A percentile compares a stretch with the other conserved stretches of the same genome.
These are phyloP conservation scores for Sugiyamaella sp. DNA, from an alignment of 1,139 yeast genomes.

Conservation along the genomic window DNA sequence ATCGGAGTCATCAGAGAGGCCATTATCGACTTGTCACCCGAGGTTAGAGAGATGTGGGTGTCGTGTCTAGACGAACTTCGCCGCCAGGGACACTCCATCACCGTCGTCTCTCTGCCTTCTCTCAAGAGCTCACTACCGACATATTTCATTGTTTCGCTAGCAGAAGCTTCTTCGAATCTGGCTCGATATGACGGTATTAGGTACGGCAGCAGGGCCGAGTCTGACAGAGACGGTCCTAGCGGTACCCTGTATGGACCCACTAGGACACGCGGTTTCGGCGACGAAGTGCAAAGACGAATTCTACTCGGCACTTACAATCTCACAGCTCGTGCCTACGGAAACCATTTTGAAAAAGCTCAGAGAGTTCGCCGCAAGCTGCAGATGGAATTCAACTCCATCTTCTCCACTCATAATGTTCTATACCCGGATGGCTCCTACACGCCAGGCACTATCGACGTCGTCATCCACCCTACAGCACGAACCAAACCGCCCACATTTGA, in stretches of 20 bases:
- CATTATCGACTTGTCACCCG: slow-evolving; percentile 56
- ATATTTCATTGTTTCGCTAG: slow-evolving; percentile 85
- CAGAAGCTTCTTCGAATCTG: slow-evolving; percentile 92
- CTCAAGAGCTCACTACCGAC: slow-evolving; percentile 71
- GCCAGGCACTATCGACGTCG: slow-evolving; percentile 57
- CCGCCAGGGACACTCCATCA: slow-evolving; percentile 57
- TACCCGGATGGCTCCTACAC: slow-evolving; percentile 28
- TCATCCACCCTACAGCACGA: slow-evolving; percentile 74
- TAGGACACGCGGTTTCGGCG: slow-evolving; percentile 69
- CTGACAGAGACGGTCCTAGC: slow-evolving; percentile 43
- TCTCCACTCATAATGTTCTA: slow-evolving; percentile 55
- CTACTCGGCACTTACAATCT: slow-evolving; percentile 84
- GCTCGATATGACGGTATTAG: slow-evolving; percentile 89
- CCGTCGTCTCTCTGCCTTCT: slow-evolving; percentile 69
- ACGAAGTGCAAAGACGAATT: slow-evolving; percentile 81
- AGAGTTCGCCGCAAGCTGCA: slow-evolving; percentile 61
- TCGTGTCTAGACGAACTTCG: slow-evolving; percentile 49
- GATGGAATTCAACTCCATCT: slow-evolving; percentile 65
- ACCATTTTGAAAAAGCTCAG: slow-evolving; percentile 79
- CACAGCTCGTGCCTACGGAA: slow-evolving; percentile 72
- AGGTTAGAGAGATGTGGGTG: slow-evolving; percentile 53
- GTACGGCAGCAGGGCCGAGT: slow-evolving; percentile 62
- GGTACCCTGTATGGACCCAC: slow-evolving; percentile 56
- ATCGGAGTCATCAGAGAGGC: slow-evolving; percentile 79
- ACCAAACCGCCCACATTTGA: slow-evolving; percentile 58